Conservation (phyloP, 225 moss, liverwort and hornwort genomes). For the Bryum argenteum region DNA sequence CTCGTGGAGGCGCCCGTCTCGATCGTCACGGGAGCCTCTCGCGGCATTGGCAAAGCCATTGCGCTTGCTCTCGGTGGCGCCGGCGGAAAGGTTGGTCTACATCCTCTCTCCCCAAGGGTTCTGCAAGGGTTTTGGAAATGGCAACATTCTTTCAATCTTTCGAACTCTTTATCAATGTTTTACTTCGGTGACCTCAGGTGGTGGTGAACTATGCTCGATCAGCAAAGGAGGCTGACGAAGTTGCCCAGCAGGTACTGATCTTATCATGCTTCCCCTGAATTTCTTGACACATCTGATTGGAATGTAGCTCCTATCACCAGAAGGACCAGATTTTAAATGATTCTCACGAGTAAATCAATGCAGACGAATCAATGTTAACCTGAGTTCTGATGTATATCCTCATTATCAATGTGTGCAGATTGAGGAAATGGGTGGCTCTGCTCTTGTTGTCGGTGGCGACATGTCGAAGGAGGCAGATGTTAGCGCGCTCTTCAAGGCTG, state of each 20-base stretch:
- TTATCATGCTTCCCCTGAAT: background rate
- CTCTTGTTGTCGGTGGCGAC: conserved; percentile 78
- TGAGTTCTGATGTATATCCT: background rate
- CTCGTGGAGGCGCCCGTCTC: conserved; percentile 80
- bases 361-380: background rate
- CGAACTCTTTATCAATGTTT: background rate
- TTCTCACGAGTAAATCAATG: background rate
- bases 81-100: conserved; percentile 66
- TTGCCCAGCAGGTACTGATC: conserved; percentile 69
- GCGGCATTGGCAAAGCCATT: conserved; percentile 91
- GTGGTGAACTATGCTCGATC: conserved; percentile 93
- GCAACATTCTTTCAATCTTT: too few relatives aligned
- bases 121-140: conserved; percentile 27
- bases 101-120: conserved; percentile 12
- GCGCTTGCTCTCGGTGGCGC: conserved; percentile 90
- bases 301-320: background rate
- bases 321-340: background rate
- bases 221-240: conserved; percentile 80
- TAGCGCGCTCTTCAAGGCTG: conserved; percentile 74
- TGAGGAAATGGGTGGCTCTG: conserved; percentile 85
- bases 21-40: conserved; percentile 87
- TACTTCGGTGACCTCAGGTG: conserved; percentile 48
- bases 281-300: background rate
- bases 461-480: conserved; percentile 90
- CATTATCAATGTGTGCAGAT: conserved; percentile 42